phyloP scores from a whole-genome alignment of 2,329 filamentous ascomycete genomes.

The Xylariaceae sp. region DNA sequence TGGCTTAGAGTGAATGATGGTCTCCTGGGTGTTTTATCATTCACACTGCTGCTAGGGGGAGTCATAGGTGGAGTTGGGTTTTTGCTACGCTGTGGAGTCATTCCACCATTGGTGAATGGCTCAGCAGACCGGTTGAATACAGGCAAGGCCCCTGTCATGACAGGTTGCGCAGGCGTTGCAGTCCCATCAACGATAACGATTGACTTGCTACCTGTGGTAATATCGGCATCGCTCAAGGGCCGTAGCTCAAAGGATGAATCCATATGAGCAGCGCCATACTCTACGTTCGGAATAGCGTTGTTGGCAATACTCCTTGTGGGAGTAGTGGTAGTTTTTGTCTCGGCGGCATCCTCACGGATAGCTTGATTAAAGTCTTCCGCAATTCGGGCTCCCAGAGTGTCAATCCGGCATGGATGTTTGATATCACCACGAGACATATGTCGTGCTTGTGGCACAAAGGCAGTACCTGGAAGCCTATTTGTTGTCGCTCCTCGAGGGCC shows the following conservation, averaged over 20 bases:
- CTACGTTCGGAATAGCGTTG: conserved; percentile 32
- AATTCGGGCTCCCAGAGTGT: conserved; percentile 73
- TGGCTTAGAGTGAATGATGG: conserved; percentile 53
- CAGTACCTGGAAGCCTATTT: conserved; percentile 55
- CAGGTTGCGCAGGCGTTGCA: conserved; percentile 42
- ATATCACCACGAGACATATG: conserved; percentile 38
- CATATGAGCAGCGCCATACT: conserved; percentile 42
- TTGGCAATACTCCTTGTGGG: conserved; percentile 28
- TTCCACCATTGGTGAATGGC: conserved; percentile 46
- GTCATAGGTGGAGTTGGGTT: conserved; percentile 59
- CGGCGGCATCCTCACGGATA: conserved; percentile 58
- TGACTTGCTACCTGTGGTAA: conserved; percentile 80
- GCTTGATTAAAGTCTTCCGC: conserved; percentile 74
- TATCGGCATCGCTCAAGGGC: conserved; percentile 49
- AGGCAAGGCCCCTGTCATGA: conserved; percentile 47
- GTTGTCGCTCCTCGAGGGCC: conserved; percentile 50
- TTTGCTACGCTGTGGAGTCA: conserved; percentile 41
- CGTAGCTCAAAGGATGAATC: conserved; percentile 39
- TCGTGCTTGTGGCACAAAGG: conserved; percentile 53
- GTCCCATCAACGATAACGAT: conserved; percentile 82
- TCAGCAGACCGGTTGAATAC: conserved; percentile 45
- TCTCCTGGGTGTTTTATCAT: conserved; percentile 42
- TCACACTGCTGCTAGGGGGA: conserved; percentile 42
- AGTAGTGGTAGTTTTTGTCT: conserved; percentile 28
- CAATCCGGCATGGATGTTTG: conserved; percentile 62